Base-by-base conservation (phyloP, 805 yeast genomes). In the Metschnikowia proteae region DNA sequence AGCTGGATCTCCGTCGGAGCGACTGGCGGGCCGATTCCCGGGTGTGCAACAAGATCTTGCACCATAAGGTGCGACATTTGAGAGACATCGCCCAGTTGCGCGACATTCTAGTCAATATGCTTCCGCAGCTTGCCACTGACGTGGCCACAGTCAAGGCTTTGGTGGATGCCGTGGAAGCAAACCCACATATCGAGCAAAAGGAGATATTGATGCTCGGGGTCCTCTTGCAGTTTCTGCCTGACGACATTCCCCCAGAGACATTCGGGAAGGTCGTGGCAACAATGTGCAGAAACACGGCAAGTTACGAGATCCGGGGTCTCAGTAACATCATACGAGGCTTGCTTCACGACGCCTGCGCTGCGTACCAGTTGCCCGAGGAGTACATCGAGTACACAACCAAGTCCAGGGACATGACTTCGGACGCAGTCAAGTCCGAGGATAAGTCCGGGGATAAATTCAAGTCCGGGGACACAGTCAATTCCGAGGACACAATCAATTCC, bases 21-120 rank as follows among this genome's bases (percentile, higher is more conserved):
- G 23, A 55, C 25, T 73, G 77, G 77, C 40, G 50, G 38, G 33
- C 49, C 2, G 69, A 67, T 49, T 55, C 62, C 10, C 58, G 60
- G 35, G 48, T 70, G 11, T 55, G 60, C 27, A 67, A 65, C 38
- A 65, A 68, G 53, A 62, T 71, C 10, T 45, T 65, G 36, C 34
- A 45, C 29, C 56, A 54, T 27, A 33, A 23, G 17, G 33, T 50
- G 27, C 34, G 39, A 29, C 50, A 51, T n/a, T 38, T 46, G 44
- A 10, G 44, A 11, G 26, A 6, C 13, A 47, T 45, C 31, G 36
- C 32, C 17, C 51, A 48, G 17, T 37, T 48, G 28, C 41, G 37
- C 30, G 34, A 10, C 22, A 35, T 49, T 4, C 38, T 43, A 7
- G 35, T 29, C 25, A 34, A 45, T 7, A n/a, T 43, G 17, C 25